Percentiles rank a stretch among this genome's conserved stretches.
These are phyloP conservation scores for Fusarium haematococcum DNA, from an alignment of 2,329 filamentous ascomycete species.

Conservation along the genomic window DNA sequence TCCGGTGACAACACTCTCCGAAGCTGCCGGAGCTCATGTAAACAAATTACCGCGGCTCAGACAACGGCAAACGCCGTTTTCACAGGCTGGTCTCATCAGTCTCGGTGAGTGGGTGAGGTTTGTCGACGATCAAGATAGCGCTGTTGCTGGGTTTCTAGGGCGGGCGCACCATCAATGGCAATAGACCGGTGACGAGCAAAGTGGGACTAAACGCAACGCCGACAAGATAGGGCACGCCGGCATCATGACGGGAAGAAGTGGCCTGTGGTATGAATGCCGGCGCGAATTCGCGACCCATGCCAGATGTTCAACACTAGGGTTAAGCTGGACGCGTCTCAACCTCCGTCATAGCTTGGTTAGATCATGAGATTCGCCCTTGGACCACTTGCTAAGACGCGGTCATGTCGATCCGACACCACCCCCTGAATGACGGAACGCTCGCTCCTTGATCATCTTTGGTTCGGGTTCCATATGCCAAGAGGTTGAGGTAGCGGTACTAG, in stretches of 20 bases:
- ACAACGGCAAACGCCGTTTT: neutral
- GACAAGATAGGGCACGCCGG: neutral
- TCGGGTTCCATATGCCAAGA: neutral
- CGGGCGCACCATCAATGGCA: slow-evolving; percentile 24
- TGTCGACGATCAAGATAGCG: slow-evolving; percentile 4
- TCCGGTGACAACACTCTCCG: neutral
- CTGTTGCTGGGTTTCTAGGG: slow-evolving; percentile 13
- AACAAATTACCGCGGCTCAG: neutral
- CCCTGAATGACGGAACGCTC: neutral
- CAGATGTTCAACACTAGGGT: neutral
- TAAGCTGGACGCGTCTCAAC: neutral
- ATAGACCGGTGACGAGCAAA: neutral
- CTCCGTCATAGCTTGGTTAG: neutral
- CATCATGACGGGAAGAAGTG: neutral
- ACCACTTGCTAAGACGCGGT: neutral
- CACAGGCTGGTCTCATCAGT: slow-evolving; percentile 1
- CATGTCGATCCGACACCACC: neutral
- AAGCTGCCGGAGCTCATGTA: neutral
- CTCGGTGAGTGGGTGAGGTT: slow-evolving; percentile 23
- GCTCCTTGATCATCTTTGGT: neutral
- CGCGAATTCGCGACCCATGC: neutral
- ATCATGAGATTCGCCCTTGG: neutral
- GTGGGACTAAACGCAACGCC: neutral
- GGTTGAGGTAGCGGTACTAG: neutral
- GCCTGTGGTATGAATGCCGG: neutral